Conservation (phyloP, 345 rosid species). For the Eutrema yunnanense region DNA sequence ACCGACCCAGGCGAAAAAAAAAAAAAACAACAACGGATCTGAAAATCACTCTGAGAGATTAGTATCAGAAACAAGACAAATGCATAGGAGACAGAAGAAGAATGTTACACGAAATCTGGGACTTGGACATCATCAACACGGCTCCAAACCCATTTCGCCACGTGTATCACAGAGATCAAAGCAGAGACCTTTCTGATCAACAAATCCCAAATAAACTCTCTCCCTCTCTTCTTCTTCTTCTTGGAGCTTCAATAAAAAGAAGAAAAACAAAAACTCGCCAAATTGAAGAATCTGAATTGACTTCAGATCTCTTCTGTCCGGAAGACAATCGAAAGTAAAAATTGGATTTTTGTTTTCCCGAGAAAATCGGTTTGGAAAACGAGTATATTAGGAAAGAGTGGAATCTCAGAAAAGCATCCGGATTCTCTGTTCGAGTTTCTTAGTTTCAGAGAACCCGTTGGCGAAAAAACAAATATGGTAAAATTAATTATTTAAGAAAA, state of each 20-base stretch:
- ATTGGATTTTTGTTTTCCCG: not conserved
- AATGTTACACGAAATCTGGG: constrained; percentile 26
- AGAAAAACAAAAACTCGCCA: not conserved
- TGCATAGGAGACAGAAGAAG: constrained; percentile 36
- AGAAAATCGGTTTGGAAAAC: constrained; percentile 24
- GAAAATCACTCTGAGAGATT: constrained; percentile 37
- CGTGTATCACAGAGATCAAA: constrained; percentile 27
- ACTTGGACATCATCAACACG: constrained; percentile 35
- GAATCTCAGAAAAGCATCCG: constrained; percentile 24
- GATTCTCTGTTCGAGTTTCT: constrained; percentile 28
- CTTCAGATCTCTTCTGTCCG: constrained; percentile 19
- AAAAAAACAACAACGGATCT: constrained; percentile 20
- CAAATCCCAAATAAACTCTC: constrained; percentile 1
- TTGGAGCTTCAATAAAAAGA: not conserved
- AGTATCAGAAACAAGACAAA: constrained; percentile 34
- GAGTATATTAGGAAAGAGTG: constrained; percentile 15
- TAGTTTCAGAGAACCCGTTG: constrained; percentile 40
- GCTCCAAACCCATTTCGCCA: constrained; percentile 36
- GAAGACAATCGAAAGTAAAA: not conserved
- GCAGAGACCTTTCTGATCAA: constrained; percentile 24
- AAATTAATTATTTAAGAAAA: not conserved
- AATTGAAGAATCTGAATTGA: constrained; percentile 19
- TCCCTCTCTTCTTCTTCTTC: constrained; percentile 8
- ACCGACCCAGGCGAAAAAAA: not conserved
- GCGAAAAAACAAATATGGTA: constrained; percentile 1